Conservation (phyloP, 805 yeast genomes). For the Yarrowia sp. region DNA sequence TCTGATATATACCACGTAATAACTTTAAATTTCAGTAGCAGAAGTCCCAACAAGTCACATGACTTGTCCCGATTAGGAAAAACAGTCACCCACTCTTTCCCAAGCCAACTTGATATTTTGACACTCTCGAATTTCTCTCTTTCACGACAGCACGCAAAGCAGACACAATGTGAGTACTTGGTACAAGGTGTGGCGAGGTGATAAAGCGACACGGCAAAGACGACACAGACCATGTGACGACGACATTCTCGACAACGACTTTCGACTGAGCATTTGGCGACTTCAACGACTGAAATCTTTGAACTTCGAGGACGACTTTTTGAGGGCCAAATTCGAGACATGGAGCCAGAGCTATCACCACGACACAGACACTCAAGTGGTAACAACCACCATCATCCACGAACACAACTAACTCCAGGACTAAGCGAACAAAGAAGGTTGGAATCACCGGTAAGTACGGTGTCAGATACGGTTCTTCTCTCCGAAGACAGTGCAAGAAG, state of each 20-base stretch:
- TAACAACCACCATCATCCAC: neutral
- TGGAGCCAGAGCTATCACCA: neutral
- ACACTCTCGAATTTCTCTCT: constrained; percentile 10
- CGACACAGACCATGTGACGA: neutral
- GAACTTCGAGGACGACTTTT: neutral
- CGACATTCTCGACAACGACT: neutral
- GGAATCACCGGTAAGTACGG: constrained; percentile 99
- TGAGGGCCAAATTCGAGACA: neutral
- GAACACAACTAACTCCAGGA: constrained; percentile 50
- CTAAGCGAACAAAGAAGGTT: constrained; percentile 99
- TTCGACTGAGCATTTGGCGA: neutral
- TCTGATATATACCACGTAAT: neutral
- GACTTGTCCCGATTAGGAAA: constrained; percentile 21
- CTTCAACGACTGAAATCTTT: neutral
- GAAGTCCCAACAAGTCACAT: constrained; percentile 1
- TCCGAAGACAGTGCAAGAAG: constrained; percentile 99
- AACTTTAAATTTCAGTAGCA: neutral
- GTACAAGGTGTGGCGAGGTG: neutral
- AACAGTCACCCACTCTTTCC: constrained; percentile 14
- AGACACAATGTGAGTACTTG: constrained; percentile 26
- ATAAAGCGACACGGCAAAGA: neutral
- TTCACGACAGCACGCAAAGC: constrained; percentile 23
- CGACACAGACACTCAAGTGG: neutral
- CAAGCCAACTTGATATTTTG: constrained; percentile 16
- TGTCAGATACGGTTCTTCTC: constrained; percentile 99